Percentiles rank a stretch among this genome's conserved stretches.
phyloP scores from a whole-genome alignment of 768 basidiomycete genomes.

The Saitozyma sp. region DNA sequence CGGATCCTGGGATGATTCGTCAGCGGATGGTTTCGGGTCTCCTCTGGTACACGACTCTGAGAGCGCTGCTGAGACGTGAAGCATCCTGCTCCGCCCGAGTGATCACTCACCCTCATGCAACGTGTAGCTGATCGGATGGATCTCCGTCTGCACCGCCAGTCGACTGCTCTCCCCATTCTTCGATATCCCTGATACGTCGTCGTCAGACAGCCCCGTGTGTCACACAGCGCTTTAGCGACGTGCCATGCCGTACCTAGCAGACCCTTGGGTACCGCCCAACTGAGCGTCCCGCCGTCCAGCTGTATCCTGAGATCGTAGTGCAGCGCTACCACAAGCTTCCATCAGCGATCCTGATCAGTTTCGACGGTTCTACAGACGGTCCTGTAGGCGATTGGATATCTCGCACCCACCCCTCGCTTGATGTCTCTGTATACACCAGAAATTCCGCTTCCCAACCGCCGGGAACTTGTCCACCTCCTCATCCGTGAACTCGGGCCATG shows the following conservation, averaged over 20 bases:
- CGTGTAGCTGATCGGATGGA: constrained; percentile 45
- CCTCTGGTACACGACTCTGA: background rate
- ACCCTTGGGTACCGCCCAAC: constrained; percentile 44
- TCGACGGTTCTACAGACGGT: background rate
- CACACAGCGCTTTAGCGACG: background rate
- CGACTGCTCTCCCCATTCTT: constrained; percentile 31
- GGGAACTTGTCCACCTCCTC: constrained; percentile 37
- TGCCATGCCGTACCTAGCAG: constrained; percentile 27
- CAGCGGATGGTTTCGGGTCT: too few relatives aligned
- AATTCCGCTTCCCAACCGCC: constrained; percentile 36
- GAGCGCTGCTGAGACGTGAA: background rate
- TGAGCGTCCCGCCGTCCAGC: constrained; percentile 38
- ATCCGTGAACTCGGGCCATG: constrained; percentile 15
- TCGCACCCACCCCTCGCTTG: constrained; percentile 33
- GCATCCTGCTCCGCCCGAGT: background rate
- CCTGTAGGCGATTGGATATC: background rate
- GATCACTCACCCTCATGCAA: constrained; percentile 35
- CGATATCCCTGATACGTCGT: constrained; percentile 24
- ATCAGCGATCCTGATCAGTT: background rate
- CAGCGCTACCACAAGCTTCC: constrained; percentile 22
- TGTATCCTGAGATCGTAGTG: constrained; percentile 47
- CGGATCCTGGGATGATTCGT: constrained; percentile 6
- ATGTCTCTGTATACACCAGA: constrained; percentile 47
- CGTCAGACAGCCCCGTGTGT: background rate
- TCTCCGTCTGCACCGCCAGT: constrained; percentile 41